These are phyloP conservation scores for Kalanchoe fedtschenkoi DNA, from an alignment of 164 flowering plant genomes.

Conservation along the genomic window DNA sequence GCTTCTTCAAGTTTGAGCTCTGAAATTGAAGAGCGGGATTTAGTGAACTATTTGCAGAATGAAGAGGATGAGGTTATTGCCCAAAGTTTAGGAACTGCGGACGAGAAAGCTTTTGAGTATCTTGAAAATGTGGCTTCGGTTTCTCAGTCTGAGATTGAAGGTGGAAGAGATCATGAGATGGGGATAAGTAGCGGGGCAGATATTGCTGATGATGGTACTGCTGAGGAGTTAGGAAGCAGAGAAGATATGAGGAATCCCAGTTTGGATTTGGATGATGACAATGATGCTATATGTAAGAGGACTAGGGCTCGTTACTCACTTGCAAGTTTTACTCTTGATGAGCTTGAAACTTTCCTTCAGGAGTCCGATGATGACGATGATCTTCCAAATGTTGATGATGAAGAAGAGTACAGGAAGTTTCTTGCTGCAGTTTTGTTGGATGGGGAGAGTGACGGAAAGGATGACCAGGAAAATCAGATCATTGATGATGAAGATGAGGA, in stretches of 20 bases:
- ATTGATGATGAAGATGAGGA: conserved; percentile 83
- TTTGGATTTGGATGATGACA: conserved; percentile 27
- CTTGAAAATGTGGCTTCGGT: conserved; percentile 9
- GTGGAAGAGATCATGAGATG: conserved; percentile 13
- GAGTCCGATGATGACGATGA: conserved; percentile 93
- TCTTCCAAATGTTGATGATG: conserved; percentile 77
- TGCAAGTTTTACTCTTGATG: conserved; percentile 84
- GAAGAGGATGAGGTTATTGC: conserved; percentile 9
- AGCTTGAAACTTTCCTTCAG: conserved; percentile 91
- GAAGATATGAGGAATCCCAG: conserved; percentile 14
- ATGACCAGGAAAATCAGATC: conserved; percentile 25
- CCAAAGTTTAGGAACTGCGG: neutral
- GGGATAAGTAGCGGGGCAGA: conserved; percentile 16
- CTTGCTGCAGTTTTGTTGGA: conserved; percentile 76
- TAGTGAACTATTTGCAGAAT: conserved; percentile 24
- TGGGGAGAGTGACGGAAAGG: conserved; percentile 31
- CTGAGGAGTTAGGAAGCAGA: conserved; percentile 14
- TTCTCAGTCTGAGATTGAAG: conserved; percentile 15
- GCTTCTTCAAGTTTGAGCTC: conserved; percentile 93
- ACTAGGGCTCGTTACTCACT: conserved; percentile 93
- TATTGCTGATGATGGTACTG: conserved; percentile 17
- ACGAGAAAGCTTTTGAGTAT: neutral
- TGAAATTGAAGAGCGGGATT: conserved; percentile 34
- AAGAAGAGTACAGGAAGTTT: conserved; percentile 86
- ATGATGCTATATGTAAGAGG: conserved; percentile 84